phyloP scores from a whole-genome alignment of 78 protist species.

The Chrysochromulina parva region DNA sequence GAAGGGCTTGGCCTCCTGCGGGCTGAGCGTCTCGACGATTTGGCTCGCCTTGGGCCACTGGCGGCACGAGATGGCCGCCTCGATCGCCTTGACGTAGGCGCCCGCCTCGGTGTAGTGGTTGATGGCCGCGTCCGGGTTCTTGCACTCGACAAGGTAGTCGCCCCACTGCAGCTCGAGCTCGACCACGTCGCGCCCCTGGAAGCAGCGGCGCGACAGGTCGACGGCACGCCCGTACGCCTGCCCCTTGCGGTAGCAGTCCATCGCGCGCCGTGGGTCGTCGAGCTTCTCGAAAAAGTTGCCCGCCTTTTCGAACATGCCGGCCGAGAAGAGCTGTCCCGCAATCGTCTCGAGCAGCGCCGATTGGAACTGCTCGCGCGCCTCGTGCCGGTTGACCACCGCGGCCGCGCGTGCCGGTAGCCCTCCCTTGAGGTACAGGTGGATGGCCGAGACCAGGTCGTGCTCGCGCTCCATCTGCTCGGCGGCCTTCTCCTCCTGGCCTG shows the following conservation, averaged over 20 bases:
- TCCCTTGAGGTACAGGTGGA: conserved; percentile 67
- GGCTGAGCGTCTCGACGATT: conserved; percentile 37
- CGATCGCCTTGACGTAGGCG: conserved; percentile 66
- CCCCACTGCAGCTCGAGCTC: conserved; percentile 76
- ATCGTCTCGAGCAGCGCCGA: conserved; percentile 50
- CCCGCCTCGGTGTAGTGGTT: conserved; percentile 82
- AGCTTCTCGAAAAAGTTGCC: conserved; percentile 79
- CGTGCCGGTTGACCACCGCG: conserved; percentile 32
- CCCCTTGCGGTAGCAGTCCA: conserved; percentile 76
- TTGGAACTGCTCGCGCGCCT: background rate
- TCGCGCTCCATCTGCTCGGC: conserved; percentile 71
- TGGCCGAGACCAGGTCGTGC: conserved; percentile 56
- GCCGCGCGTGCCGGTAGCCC: conserved; percentile 84
- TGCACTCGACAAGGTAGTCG: conserved; percentile 57
- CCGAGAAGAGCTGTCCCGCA: conserved; percentile 53
- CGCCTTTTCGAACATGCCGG: conserved; percentile 69
- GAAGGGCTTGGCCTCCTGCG: conserved; percentile 22
- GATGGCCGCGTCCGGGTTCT: conserved; percentile 70
- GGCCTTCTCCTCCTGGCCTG: conserved; percentile 77
- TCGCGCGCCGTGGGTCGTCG: conserved; percentile 58
- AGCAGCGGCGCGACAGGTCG: conserved; percentile 60
- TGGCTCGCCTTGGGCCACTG: conserved; percentile 75
- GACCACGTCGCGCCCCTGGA: conserved; percentile 61
- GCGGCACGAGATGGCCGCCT: conserved; percentile 72
- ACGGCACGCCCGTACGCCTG: conserved; percentile 76